These are phyloP conservation scores for Neurospora tetraspora DNA, from an alignment of 495 filamentous ascomycete species.

Conservation along the genomic window DNA sequence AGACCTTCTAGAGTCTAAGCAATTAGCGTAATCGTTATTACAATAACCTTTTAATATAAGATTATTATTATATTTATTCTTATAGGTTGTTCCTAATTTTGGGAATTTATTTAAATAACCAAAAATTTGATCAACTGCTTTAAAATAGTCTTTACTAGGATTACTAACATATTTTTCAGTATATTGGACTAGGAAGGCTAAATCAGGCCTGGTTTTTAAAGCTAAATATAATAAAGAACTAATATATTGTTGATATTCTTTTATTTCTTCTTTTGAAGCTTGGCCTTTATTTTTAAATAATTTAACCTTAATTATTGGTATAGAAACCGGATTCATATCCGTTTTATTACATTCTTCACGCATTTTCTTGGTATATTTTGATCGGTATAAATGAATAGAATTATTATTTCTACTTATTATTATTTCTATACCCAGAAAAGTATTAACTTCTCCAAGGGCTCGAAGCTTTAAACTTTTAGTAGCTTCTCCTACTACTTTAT, in stretches of 20 bases:
- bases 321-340: not conserved
- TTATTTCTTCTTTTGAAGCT: not conserved
- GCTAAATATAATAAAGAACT: not conserved
- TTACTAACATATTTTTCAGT: not conserved
- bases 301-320: not conserved
- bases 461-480: not conserved
- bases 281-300: not conserved
- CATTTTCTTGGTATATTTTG: not conserved
- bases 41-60: no score
- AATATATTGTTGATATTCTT: not conserved
- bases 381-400: not conserved
- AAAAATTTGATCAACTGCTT: no score
- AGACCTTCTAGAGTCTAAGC: no score
- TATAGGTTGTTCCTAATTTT: no score
- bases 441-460: not conserved
- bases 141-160: not conserved
- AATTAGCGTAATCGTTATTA: no score
- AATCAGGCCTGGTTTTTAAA: slow-evolving; percentile 1
- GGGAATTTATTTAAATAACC: no score
- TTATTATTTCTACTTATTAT: not conserved
- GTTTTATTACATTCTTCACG: not conserved
- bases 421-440: not conserved
- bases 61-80: no score
- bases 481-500: not conserved
- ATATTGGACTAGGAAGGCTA: not conserved